Conservation (phyloP, 2,329 filamentous ascomycete genomes). For the Aureobasidium uvarum region DNA sequence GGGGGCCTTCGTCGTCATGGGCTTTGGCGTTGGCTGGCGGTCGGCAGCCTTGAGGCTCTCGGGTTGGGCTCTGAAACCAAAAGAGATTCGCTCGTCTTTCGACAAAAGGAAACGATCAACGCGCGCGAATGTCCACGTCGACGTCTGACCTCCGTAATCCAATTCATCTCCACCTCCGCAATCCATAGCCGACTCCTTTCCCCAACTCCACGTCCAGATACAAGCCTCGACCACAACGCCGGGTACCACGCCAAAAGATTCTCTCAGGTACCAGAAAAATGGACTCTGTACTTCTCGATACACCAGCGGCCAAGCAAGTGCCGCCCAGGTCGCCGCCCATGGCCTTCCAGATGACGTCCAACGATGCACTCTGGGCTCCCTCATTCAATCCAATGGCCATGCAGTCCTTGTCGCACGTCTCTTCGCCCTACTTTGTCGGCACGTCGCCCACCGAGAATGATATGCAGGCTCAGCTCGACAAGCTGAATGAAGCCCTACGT, state of each 20-base stretch:
- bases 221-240: neutral
- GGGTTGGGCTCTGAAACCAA: neutral
- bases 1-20: neutral
- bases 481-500: constrained; percentile 37
- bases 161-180: neutral
- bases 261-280: constrained; percentile 4
- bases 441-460: constrained; percentile 27
- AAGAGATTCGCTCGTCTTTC: neutral
- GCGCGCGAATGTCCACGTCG: neutral
- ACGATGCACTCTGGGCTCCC: constrained; percentile 38
- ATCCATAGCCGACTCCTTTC: neutral
- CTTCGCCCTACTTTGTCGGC: constrained; percentile 2
- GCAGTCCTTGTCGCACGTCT: constrained; percentile 31
- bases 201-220: neutral
- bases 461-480: constrained; percentile 39
- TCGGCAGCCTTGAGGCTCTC: neutral
- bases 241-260: neutral
- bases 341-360: constrained; percentile 39
- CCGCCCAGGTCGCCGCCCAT: constrained; percentile 39
- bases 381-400: constrained; percentile 24
- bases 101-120: neutral
- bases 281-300: neutral
- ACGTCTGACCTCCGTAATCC: neutral
- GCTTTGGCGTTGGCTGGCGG: neutral
- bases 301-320: neutral